These are phyloP conservation scores for Fusarium kyushuense DNA, from an alignment of 2,329 filamentous ascomycete genomes.

Conservation along the genomic window DNA sequence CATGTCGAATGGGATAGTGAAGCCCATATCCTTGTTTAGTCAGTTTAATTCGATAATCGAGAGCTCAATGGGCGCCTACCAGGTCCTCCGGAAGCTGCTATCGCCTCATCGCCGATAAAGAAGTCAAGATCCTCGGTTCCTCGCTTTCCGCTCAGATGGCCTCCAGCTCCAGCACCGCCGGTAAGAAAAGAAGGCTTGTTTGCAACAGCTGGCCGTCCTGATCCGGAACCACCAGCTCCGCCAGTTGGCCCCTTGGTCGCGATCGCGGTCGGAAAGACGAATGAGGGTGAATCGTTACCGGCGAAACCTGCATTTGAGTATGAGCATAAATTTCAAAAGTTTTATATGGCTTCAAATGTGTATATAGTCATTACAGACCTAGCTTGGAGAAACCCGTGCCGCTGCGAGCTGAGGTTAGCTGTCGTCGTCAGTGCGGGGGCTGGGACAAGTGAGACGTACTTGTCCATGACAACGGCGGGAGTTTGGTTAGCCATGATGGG, in stretches of 20 bases:
- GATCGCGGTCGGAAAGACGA: constrained; percentile 99
- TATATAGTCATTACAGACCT: constrained; percentile 68
- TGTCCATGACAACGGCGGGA: constrained; percentile 99
- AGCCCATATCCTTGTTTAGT: constrained; percentile 81
- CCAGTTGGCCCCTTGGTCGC: constrained; percentile 86
- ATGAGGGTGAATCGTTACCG: constrained; percentile 98
- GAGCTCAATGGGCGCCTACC: constrained; percentile 62
- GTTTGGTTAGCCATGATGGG: constrained; percentile 92
- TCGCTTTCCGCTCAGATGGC: constrained; percentile 89
- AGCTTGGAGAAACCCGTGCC: constrained; percentile 99
- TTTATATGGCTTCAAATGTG: constrained; percentile 21
- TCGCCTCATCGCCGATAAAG: constrained; percentile 97
- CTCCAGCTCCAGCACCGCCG: constrained; percentile 84
- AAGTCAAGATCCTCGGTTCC: constrained; percentile 98
- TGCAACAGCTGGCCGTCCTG: constrained; percentile 87
- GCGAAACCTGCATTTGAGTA: constrained; percentile 79
- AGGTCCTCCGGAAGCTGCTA: constrained; percentile 84
- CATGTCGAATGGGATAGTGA: constrained; percentile 97
- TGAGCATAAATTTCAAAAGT: constrained; percentile 42
- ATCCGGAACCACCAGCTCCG: constrained; percentile 80
- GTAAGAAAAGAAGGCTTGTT: constrained; percentile 97
- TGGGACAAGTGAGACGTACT: constrained; percentile 74
- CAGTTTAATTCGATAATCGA: constrained; percentile 31
- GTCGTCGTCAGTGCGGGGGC: constrained; percentile 45
- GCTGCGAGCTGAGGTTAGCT: constrained; percentile 66